These are phyloP conservation scores for Colletotrichum incanum DNA, from an alignment of 2,329 filamentous ascomycete species.

Conservation along the genomic window DNA sequence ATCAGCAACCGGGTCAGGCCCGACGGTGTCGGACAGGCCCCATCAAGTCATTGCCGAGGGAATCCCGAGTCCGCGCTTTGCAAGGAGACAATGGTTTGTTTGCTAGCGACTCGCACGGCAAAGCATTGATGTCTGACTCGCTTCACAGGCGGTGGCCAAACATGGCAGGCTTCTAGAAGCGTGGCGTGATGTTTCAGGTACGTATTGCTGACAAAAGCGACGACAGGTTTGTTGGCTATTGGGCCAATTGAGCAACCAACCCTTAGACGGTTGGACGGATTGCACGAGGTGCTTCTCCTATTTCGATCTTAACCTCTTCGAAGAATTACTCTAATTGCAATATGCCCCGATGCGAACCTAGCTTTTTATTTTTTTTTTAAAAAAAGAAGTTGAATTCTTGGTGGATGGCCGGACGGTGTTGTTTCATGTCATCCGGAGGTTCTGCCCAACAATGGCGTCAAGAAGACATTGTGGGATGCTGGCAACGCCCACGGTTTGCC, in stretches of 20 bases:
- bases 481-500: slow-evolving; percentile 24
- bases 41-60: slow-evolving; percentile 26
- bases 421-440: slow-evolving; percentile 36
- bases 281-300: background rate
- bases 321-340: slow-evolving; percentile 17
- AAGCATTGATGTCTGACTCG: slow-evolving; percentile 29
- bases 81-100: background rate
- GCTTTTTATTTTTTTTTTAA: background rate
- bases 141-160: slow-evolving; percentile 23
- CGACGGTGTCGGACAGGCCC: background rate
- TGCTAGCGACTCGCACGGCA: slow-evolving; percentile 3
- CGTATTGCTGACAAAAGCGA: slow-evolving; percentile 21
- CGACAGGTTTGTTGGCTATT: background rate
- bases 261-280: slow-evolving; percentile 12
- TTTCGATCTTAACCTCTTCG: slow-evolving; percentile 14
- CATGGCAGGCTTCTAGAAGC: slow-evolving; percentile 39
- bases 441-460: slow-evolving; percentile 21
- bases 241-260: background rate
- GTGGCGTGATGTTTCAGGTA: slow-evolving; percentile 26
- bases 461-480: slow-evolving; percentile 19
- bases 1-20: slow-evolving; percentile 28
- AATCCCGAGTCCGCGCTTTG: slow-evolving; percentile 22
- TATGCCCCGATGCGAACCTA: slow-evolving; percentile 7
- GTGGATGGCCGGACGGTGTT: slow-evolving; percentile 25
- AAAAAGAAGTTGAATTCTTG: too few species aligned